Conservation (phyloP, 129 eudicot genomes). For the Lactuca sativa region DNA sequence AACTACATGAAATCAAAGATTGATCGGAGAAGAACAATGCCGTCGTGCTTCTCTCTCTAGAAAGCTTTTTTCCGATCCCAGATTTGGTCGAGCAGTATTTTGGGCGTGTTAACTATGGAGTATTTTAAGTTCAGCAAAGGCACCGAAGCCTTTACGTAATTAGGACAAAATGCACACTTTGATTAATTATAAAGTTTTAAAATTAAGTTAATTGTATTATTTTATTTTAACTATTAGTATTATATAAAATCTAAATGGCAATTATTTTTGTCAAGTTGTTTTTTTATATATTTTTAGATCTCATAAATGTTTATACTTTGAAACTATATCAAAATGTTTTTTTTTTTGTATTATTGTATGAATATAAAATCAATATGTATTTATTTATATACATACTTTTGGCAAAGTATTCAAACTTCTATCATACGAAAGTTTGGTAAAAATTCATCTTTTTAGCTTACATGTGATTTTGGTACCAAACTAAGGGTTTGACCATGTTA, state of each 20-base stretch:
- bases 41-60: conserved; percentile 13
- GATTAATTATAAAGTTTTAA: too few species aligned
- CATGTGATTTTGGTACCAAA: background rate
- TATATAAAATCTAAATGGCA: background rate
- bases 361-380: too few species aligned
- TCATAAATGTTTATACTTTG: too few species aligned
- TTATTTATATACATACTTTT: background rate
- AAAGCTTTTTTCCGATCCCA: conserved; percentile 2
- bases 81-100: conserved; percentile 1
- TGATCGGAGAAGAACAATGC: conserved; percentile 33
- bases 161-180: conserved; percentile 20
- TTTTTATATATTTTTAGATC: too few species aligned
- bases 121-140: conserved; percentile 32
- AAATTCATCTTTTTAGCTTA: background rate
- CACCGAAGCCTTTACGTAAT: conserved; percentile 23
- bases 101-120: background rate
- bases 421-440: background rate
- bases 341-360: too few species aligned
- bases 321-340: too few species aligned
- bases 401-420: background rate
- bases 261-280: too few species aligned
- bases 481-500: background rate
- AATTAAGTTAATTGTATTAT: too few species aligned
- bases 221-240: too few species aligned
- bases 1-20: background rate